phyloP scores from a whole-genome alignment of 2,329 filamentous ascomycete species.

The Huntiella decipiens region DNA sequence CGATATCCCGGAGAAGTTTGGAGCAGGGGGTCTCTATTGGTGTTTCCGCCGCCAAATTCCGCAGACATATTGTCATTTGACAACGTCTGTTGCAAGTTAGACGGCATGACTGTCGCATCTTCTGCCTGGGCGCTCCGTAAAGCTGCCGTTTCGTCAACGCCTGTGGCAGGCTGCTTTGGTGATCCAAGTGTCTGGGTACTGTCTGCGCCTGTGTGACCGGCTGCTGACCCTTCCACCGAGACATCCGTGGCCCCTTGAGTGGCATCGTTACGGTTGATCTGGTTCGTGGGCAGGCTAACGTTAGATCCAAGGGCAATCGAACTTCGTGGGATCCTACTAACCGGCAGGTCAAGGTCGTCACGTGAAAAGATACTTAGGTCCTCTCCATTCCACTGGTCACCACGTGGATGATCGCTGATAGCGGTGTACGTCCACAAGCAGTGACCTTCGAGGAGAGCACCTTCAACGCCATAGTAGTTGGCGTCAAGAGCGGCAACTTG shows the following conservation, averaged over 20 bases:
- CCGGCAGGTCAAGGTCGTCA: conserved; percentile 52
- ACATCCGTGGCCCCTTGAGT: neutral
- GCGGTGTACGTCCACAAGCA: conserved; percentile 76
- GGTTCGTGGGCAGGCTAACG: conserved; percentile 5
- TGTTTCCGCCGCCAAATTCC: conserved; percentile 19
- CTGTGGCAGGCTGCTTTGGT: too few relatives aligned
- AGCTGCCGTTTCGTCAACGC: too few relatives aligned
- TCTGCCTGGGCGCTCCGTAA: conserved; percentile 18
- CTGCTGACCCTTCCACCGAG: conserved; percentile 1
- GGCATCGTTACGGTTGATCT: neutral
- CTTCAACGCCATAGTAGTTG: conserved; percentile 84
- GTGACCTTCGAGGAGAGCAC: conserved; percentile 64
- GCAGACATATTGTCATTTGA: conserved; percentile 47
- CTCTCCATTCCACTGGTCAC: conserved; percentile 95
- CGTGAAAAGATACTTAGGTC: conserved; percentile 77
- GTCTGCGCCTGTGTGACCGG: neutral
- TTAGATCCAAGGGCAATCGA: conserved; percentile 9
- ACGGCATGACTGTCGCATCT: conserved; percentile 46
- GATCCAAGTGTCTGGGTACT: neutral
- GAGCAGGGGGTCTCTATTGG: conserved; percentile 30
- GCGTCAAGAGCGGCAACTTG: conserved; percentile 88
- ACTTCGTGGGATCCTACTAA: conserved; percentile 25
- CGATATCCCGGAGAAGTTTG: conserved; percentile 56
- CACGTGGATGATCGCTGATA: conserved; percentile 70
- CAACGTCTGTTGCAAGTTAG: conserved; percentile 56